Conservation (phyloP, 306 rosid species). For the Adenanthera pavonina region DNA sequence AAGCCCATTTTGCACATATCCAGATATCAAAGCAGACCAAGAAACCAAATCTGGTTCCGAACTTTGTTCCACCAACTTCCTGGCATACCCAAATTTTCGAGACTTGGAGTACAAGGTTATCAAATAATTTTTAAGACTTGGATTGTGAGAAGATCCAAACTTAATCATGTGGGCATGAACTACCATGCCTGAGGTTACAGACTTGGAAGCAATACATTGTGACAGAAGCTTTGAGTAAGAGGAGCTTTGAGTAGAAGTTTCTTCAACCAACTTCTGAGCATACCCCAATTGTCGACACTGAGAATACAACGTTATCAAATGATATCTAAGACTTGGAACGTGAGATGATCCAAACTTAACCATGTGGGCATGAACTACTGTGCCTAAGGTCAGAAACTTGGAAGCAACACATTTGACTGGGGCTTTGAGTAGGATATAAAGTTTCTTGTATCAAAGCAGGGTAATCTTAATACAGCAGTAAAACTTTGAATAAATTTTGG, state of each 20-base stretch:
- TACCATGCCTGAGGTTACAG: constrained; percentile 57
- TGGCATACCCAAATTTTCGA: constrained; percentile 59
- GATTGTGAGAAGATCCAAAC: constrained; percentile 58
- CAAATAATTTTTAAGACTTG: constrained; percentile 55
- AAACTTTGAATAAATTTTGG: background rate
- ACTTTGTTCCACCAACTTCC: constrained; percentile 66
- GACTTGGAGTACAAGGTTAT: constrained; percentile 56
- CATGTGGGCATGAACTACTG: constrained; percentile 70
- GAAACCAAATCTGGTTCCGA: constrained; percentile 67
- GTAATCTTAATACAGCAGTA: background rate
- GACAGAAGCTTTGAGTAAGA: constrained; percentile 52
- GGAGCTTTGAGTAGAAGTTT: constrained; percentile 35
- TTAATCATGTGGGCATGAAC: constrained; percentile 72
- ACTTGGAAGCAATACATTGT: constrained; percentile 63
- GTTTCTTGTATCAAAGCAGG: background rate
- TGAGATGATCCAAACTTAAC: constrained; percentile 62
- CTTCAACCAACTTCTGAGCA: constrained; percentile 68
- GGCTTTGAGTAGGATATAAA: constrained; percentile 50
- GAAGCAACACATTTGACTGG: constrained; percentile 60
- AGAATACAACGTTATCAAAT: constrained; percentile 53
- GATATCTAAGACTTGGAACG: constrained; percentile 51
- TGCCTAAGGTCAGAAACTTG: constrained; percentile 56
- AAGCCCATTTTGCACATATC: constrained; percentile 73
- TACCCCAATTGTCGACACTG: constrained; percentile 55
- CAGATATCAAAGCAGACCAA: constrained; percentile 88